Evolutionary conservation across 306 rosid genomes (phyloP), one percentile per base, ranked within the genome.

Genomic region (Sphenostylis stenocarpa): DNA sequence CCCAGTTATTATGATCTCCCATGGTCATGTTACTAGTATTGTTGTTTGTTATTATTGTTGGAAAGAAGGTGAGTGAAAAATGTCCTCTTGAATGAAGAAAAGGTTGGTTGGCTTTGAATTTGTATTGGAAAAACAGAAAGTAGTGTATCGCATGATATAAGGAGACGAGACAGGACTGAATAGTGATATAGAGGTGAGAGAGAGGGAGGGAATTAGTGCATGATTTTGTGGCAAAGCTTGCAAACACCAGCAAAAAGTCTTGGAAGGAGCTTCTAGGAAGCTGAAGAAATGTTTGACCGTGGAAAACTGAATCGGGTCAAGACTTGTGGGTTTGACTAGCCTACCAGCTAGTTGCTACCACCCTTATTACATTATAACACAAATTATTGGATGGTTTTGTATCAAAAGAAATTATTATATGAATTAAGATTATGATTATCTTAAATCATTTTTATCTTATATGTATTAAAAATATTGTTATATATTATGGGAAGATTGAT

Each of bases 321-420:
- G 85, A 64, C 68, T 87, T 87, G 97, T 87, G 96, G 91, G 70
- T 95, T 90, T 95, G 99, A 95, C 97, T 87, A 67, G 29, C 81
- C 47, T 33, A 7, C 61, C 86, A 77, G 2, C 57, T 15, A 11
- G 4, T 41, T 10, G 16, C 47, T 41, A 36, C 44, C 10, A 47
- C 49, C 31, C 29, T 64, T 19, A 19, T 8, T 28, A 13, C 70
- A 64, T 58, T 58, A 14, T 15, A 58, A 41, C 47, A 3, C 15
- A 41, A 36, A 12, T 41, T 41, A 41, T 41, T 41, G 16, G 16
- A 41, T 41, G 16, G 12, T 41, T 11, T 41, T 12, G 47, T 12
- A 41, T 41, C 4, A 41, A 3, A 11, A 41, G 16, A 41, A 41
- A 41, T 41, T 10, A 39, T 3, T 39, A 39, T 39, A 11, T 39